Conservation (phyloP, 352 stramenopile genomes). For the Phytophthora europaea region DNA sequence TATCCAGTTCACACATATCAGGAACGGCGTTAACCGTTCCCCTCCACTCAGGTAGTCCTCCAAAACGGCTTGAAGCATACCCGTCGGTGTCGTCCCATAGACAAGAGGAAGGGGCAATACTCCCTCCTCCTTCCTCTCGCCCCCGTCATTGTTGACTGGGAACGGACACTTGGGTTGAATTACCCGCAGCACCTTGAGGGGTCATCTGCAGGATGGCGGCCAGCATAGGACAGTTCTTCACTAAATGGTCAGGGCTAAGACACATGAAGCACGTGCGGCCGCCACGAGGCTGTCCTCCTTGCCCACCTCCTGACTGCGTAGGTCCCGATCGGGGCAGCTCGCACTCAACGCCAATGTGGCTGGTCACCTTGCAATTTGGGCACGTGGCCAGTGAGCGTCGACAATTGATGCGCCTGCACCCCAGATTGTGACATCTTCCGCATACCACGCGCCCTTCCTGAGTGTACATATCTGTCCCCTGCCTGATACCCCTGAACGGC, state of each 20-base stretch:
- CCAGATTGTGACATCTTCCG: not conserved
- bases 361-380: not conserved
- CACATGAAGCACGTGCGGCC: not conserved
- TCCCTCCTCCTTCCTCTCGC: no score
- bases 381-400: not conserved
- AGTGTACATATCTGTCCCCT: no score
- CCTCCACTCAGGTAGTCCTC: no score
- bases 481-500: no score
- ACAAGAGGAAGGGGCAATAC: no score
- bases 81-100: no score
- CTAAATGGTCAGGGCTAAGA: no score
- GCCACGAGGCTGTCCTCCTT: no score
- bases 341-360: not conserved
- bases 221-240: not conserved
- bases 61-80: no score
- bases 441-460: no score
- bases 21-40: not conserved
- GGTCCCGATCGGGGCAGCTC: not conserved
- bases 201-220: not conserved
- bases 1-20: not conserved
- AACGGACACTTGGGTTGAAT: not conserved
- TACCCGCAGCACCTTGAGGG: not conserved
- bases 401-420: not conserved
- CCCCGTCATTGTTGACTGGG: no score
- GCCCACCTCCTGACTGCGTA: not conserved